These are phyloP conservation scores for Talaromyces piceae DNA, from an alignment of 2,329 filamentous ascomycete genomes.

Conservation along the genomic window DNA sequence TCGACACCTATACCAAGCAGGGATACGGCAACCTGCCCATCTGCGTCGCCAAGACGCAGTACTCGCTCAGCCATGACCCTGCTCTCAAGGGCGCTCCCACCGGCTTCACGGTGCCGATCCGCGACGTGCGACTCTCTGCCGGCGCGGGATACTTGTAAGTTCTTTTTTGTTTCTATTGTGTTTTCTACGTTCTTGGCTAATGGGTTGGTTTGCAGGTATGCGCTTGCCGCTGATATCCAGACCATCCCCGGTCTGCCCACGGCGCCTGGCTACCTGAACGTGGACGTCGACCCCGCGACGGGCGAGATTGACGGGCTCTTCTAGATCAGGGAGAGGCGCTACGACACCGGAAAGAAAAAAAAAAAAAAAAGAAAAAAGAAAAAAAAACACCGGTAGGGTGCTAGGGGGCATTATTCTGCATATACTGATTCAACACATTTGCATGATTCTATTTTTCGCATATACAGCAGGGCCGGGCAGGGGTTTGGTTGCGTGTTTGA, in stretches of 20 bases:
- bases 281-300: slow-evolving; percentile 74
- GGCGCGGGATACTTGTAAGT: slow-evolving; percentile 85
- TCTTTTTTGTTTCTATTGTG: not conserved
- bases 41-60: slow-evolving; percentile 97
- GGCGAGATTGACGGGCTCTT: slow-evolving; percentile 85
- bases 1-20: slow-evolving; percentile 87
- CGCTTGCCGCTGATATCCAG: slow-evolving; percentile 93
- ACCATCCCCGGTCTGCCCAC: slow-evolving; percentile 95
- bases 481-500: too few species aligned
- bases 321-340: too few species aligned
- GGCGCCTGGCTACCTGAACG: slow-evolving; percentile 89
- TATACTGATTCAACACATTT: slow-evolving; percentile 11
- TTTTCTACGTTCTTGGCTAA: slow-evolving; percentile 34
- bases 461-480: too few species aligned
- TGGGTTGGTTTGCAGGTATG: slow-evolving; percentile 56
- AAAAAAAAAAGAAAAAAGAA: not conserved
- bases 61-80: slow-evolving; percentile 88
- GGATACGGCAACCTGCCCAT: slow-evolving; percentile 90
- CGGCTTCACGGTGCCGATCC: slow-evolving; percentile 89
- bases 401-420: slow-evolving; percentile 5
- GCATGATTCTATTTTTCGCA: too few species aligned
- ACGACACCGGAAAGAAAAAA: not conserved
- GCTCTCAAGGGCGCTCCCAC: slow-evolving; percentile 89
- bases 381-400: not conserved
- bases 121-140: slow-evolving; percentile 88